Evolutionary conservation across 1,284 basidiomycete species (phyloP), one percentile per base, ranked within the genome.

Genomic region (Cutaneotrichosporon arboriforme): DNA sequence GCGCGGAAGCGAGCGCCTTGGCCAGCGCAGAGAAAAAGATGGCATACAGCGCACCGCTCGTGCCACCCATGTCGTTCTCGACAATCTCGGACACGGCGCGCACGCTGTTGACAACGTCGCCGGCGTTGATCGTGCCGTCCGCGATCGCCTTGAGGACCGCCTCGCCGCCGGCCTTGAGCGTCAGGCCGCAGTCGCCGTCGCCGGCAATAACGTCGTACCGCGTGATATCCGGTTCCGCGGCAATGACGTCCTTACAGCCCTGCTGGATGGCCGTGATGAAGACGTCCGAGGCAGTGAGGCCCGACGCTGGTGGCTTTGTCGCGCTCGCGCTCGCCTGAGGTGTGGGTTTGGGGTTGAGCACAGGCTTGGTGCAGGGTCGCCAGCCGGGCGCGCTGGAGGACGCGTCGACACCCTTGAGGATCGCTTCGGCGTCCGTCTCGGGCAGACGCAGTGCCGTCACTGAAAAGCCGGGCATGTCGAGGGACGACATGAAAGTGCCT

Each of bases 401-500:
- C 15, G 85, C 85, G 64, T 96, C 92, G 23, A 97, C 79, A 15
- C 88, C 81, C 14, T 83, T 81, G 26, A 96, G 80, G 54, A 94
- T 75, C 14, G 81, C 63, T n/a, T 78, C 73, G 20, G 59, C 61
- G 41, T 79, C 77, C 35, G 68, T 70, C 9, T 74, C 69, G 0
- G 90, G 88, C 8, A 96, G 83, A 23, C 90, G 82, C 13, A 96
- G 80, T 12, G 92, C 79, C 0, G 92, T 90, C 57, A 97, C 77
- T 5, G 89, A 92, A 76, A 96, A 93, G 2, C 93, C 92, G 31
- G 91, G 89, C 87, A 96, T 91, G 76, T 91, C 90, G 59, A 97
- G 80, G 51, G 89, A 92, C 20, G 90, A 89, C 89, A 93, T 92
- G 74, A 87, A 90, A 14, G 85, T 86, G 15, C 90, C 90, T 20